Conservation (phyloP, 2,329 filamentous ascomycete genomes). For the Fusarium protoensiforme region DNA sequence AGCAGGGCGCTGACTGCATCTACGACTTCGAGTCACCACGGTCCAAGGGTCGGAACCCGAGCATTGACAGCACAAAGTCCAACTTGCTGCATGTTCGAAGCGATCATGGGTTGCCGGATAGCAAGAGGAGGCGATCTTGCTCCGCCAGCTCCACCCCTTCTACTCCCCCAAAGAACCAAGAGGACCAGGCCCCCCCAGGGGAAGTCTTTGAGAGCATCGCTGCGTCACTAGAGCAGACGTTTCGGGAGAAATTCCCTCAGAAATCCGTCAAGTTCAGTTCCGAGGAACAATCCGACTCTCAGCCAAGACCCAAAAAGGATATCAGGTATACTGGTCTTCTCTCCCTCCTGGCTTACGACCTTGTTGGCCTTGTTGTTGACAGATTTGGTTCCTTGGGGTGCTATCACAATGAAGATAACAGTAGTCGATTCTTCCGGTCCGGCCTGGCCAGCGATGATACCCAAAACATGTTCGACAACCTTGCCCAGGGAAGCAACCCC, state of each 20-base stretch:
- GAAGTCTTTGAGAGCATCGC: slow-evolving; percentile 44
- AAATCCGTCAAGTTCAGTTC: not conserved
- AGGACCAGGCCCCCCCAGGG: slow-evolving; percentile 26
- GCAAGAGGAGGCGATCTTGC: slow-evolving; percentile 40
- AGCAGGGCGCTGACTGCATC: slow-evolving; percentile 51
- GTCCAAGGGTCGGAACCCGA: slow-evolving; percentile 43
- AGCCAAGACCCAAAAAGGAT: not conserved
- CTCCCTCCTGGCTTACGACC: slow-evolving; percentile 44
- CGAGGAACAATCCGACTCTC: not conserved
- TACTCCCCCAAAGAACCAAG: slow-evolving; percentile 36
- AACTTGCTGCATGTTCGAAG: slow-evolving; percentile 24
- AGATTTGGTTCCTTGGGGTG: slow-evolving; percentile 47
- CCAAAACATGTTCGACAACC: slow-evolving; percentile 47
- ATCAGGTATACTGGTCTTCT: slow-evolving; percentile 42
- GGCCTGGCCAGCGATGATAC: slow-evolving; percentile 44
- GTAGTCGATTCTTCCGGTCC: slow-evolving; percentile 42
- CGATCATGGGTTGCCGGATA: slow-evolving; percentile 21
- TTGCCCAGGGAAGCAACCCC: slow-evolving; percentile 36
- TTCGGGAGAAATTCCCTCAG: slow-evolving; percentile 44
- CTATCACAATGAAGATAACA: slow-evolving; percentile 41
- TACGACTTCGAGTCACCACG: slow-evolving; percentile 51
- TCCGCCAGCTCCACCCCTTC: slow-evolving; percentile 39
- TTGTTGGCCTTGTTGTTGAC: slow-evolving; percentile 45
- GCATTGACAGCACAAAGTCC: slow-evolving; percentile 40
- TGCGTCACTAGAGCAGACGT: slow-evolving; percentile 43